phyloP scores from a whole-genome alignment of 768 basidiomycete species.

The Termitomyces sp. region DNA sequence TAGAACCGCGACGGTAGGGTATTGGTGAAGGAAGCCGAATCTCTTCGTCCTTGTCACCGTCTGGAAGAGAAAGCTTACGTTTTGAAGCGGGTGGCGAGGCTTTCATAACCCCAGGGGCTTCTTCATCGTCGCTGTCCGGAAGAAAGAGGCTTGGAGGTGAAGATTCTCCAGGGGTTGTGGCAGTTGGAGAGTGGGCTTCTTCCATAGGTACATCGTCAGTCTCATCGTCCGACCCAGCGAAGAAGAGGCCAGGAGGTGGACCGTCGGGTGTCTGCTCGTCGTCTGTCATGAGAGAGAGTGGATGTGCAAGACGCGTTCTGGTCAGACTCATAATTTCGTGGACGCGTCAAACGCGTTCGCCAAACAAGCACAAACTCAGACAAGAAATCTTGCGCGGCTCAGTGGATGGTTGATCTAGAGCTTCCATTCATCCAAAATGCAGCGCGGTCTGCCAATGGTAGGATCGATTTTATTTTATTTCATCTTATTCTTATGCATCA shows the following conservation, averaged over 20 bases:
- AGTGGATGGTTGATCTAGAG: constrained; percentile 17
- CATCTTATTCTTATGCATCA: constrained; percentile 11
- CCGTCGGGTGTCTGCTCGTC: constrained; percentile 25
- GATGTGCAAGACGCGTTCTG: constrained; percentile 22
- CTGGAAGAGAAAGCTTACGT: constrained; percentile 14
- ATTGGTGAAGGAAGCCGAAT: constrained; percentile 23
- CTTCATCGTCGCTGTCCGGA: constrained; percentile 35
- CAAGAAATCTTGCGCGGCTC: constrained; percentile 26
- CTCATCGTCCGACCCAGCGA: constrained; percentile 59
- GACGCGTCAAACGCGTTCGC: constrained; percentile 37
- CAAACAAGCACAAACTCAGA: constrained; percentile 39
- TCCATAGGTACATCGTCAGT: constrained; percentile 28
- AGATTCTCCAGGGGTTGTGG: constrained; percentile 15
- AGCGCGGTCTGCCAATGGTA: constrained; percentile 81
- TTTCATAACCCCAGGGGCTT: constrained; percentile 7
- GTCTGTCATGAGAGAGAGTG: constrained; percentile 21
- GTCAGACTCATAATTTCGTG: constrained; percentile 15
- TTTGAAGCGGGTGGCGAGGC: constrained; percentile 16
- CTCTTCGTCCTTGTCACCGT: constrained; percentile 16
- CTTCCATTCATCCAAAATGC: constrained; percentile 58
- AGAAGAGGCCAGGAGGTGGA: constrained; percentile 48
- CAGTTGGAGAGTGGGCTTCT: constrained; percentile 14
- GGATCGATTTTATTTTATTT: constrained; percentile 6
- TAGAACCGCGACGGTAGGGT: constrained; percentile 37
- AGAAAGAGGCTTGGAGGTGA: constrained; percentile 31